These are phyloP conservation scores for Pythium oligandrum DNA, from an alignment of 352 stramenopile genomes.

Conservation along the genomic window DNA sequence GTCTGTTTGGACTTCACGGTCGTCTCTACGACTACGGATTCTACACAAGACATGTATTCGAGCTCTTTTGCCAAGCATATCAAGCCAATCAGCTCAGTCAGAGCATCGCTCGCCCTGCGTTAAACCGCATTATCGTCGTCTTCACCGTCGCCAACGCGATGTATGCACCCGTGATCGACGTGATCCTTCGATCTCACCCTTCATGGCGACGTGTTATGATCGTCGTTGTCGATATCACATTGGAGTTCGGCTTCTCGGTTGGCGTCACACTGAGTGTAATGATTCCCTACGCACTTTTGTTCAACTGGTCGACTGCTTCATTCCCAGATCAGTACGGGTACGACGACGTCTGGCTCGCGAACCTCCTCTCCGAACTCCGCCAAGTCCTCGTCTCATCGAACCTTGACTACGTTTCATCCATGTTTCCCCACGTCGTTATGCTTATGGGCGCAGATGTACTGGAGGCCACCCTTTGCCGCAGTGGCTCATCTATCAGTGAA, in stretches of 20 bases:
- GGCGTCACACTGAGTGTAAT: neutral
- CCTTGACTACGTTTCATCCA: conserved; percentile 1
- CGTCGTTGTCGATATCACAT: neutral
- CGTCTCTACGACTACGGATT: neutral
- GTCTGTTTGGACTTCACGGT: neutral
- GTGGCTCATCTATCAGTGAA: neutral
- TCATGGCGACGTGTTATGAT: neutral
- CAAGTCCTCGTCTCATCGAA: neutral
- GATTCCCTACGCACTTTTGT: neutral
- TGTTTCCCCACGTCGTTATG: neutral
- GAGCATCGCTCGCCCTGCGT: neutral
- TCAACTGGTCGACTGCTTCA: neutral
- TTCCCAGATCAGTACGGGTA: neutral
- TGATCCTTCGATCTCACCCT: neutral
- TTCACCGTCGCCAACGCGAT: neutral
- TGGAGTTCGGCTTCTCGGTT: neutral
- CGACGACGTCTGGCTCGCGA: neutral
- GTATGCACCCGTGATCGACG: neutral
- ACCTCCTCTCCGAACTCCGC: neutral
- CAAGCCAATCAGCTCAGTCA: neutral
- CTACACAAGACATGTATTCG: neutral
- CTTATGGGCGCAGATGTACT: neutral
- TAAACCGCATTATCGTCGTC: neutral
- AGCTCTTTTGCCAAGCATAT: neutral
- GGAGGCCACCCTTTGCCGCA: neutral